Base-by-base conservation (phyloP, 805 yeast species). In the Candida montana region DNA sequence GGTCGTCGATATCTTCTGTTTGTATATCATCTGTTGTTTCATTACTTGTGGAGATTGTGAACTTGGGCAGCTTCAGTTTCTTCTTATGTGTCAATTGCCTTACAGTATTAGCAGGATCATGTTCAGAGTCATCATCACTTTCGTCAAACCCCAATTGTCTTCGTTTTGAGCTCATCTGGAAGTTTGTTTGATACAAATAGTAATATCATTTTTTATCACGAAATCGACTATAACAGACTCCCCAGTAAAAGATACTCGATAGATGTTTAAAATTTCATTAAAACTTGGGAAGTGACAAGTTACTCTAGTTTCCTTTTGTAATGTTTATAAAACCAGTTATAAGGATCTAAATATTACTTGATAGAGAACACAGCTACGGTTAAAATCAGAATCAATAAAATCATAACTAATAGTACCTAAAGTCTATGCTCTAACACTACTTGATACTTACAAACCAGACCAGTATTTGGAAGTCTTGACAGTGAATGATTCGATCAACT, bases 401-500 rank as follows among this genome's bases (percentile, higher is more conserved):
- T n/a, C n/a, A n/a, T n/a, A n/a, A n/a, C n/a, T n/a, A n/a, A n/a
- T n/a, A n/a, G n/a, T n/a, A n/a, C n/a, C n/a, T n/a, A n/a, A n/a
- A n/a, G n/a, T n/a, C n/a, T n/a, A n/a, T n/a, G n/a, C n/a, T n/a
- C n/a, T n/a, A n/a, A n/a, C n/a, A n/a, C n/a, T n/a, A n/a, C n/a
- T n/a, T n/a, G n/a, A n/a, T n/a, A n/a, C n/a, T 12, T 29, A 35
- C 20, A 35, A 35, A 28, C 39, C 39, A 11, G 26, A 13, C 39
- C 39, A 35, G 26, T 46, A 50, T 39, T 47, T 45, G 18, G 54
- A 46, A 37, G 49, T 46, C 33, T 46, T 40, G 29, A 59, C 45
- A 8, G 41, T 44, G 40, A 59, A 58, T 29, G 42, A 34, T 37
- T 49, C 54, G 33, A 44, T 45, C 38, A 58, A 41, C 37, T 49